A percentile compares a stretch with the other conserved stretches of the same genome.
Evolutionary conservation across 768 basidiomycete species (phyloP).

Genomic region (Sporobolomyces pararoseus): DNA sequence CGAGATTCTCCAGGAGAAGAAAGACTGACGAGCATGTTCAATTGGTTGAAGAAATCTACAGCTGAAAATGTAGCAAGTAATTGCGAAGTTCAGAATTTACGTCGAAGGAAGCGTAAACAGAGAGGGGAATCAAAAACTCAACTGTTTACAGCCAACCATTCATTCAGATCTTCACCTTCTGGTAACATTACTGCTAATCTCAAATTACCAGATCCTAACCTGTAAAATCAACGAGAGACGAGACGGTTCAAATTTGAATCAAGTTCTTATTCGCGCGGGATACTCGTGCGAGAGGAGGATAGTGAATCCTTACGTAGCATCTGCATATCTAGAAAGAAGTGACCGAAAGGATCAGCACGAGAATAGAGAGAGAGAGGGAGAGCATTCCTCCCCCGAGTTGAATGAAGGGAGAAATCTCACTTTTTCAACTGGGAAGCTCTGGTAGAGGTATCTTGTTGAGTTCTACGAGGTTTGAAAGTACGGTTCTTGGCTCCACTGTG

Average conservation of each 20-base stretch:
- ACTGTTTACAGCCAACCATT: slow-evolving; percentile 99
- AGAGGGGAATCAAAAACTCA: no score
- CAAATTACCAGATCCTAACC: slow-evolving; percentile 86
- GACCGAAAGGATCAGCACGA: neutral
- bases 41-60: slow-evolving; percentile 98
- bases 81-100: no score
- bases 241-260: neutral
- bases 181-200: slow-evolving; percentile 86
- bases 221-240: slow-evolving; percentile 9
- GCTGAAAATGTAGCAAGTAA: slow-evolving; percentile 57
- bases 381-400: no score
- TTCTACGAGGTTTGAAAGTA: slow-evolving; percentile 89
- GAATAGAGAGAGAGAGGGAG: neutral
- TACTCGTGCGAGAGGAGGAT: neutral
- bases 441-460: slow-evolving; percentile 24
- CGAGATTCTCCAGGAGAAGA: neutral
- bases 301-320: slow-evolving; percentile 62
- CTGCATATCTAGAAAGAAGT: slow-evolving; percentile 57
- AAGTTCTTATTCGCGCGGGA: neutral
- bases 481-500: slow-evolving; percentile 72
- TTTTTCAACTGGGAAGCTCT: slow-evolving; percentile 98
- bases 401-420: slow-evolving; percentile 50
- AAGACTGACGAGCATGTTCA: slow-evolving; percentile 73
- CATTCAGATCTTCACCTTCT: slow-evolving; percentile 93
- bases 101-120: no score